Conservation (phyloP, 2,329 filamentous ascomycete species). For the Fusarium sp. region DNA sequence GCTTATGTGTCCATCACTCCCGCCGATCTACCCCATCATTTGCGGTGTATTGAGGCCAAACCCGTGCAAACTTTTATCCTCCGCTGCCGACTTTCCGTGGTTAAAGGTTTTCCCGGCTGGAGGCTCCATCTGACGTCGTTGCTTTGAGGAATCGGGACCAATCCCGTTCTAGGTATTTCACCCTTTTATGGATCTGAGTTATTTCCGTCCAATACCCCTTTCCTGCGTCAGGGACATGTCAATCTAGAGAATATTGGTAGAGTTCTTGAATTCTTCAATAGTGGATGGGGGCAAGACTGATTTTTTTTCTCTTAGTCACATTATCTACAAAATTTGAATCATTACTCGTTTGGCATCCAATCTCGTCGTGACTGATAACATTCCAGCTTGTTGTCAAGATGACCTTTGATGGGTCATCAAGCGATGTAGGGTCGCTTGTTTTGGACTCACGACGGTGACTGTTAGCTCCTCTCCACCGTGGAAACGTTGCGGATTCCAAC, state of each 20-base stretch:
- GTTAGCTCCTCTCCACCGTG: background rate
- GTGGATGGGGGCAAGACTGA: background rate
- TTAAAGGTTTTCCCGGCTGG: conserved; percentile 20
- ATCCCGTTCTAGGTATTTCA: background rate
- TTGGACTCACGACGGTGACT: background rate
- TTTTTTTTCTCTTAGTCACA: background rate
- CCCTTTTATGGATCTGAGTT: background rate
- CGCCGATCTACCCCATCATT: background rate
- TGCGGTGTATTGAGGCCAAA: background rate
- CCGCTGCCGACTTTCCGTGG: conserved; percentile 8
- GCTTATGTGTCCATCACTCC: background rate
- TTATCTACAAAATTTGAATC: background rate
- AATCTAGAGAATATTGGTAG: background rate
- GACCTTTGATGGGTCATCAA: background rate
- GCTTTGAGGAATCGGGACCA: background rate
- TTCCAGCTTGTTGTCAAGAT: background rate
- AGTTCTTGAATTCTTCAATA: background rate
- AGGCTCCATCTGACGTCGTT: background rate
- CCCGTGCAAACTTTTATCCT: background rate
- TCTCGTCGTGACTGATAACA: background rate
- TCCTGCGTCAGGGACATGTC: background rate
- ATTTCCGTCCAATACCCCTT: background rate
- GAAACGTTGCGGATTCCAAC: conserved; percentile 12
- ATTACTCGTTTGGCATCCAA: background rate
- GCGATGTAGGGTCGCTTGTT: background rate